phyloP scores from a whole-genome alignment of 2,329 filamentous ascomycete genomes.

The Trichoderma breve region DNA sequence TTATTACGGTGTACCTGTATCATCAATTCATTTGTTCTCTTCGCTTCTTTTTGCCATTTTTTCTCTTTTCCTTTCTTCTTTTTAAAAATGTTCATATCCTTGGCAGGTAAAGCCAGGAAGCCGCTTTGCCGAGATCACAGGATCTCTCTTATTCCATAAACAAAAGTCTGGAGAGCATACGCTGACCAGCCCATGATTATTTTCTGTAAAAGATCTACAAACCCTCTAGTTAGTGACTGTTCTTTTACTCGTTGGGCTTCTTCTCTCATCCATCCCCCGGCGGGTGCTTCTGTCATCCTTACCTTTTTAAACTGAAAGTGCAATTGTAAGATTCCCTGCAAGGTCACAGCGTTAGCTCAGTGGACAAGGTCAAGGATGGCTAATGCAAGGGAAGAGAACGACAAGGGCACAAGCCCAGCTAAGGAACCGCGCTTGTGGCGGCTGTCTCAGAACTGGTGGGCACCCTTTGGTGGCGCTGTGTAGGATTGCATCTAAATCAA shows the following conservation, averaged over 20 bases:
- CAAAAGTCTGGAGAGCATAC: not conserved
- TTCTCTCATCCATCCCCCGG: not conserved
- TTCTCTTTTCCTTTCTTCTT: not conserved
- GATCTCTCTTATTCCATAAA: not conserved
- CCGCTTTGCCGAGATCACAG: not conserved
- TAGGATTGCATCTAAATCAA: conserved; percentile 9
- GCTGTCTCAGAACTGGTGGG: not conserved
- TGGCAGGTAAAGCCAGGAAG: not conserved
- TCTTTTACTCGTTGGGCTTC: not conserved
- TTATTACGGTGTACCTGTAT: not conserved
- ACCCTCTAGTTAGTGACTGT: conserved; percentile 25
- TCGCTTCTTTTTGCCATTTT: not conserved
- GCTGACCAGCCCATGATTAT: conserved; percentile 29
- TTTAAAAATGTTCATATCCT: not conserved
- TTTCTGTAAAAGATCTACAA: conserved; percentile 57
- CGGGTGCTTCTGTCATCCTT: conserved; percentile 25
- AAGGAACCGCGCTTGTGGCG: conserved; percentile 19
- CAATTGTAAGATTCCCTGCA: conserved; percentile 84
- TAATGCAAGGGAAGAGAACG: not conserved
- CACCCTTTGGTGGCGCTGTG: not conserved
- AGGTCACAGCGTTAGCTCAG: conserved; percentile 8
- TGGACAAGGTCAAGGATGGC: conserved; percentile 15
- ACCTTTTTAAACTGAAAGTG: conserved; percentile 99
- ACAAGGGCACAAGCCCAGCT: not conserved
- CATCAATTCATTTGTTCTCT: not conserved